Conservation (phyloP, 495 filamentous ascomycete genomes). For the Aspergillus nidulans region DNA sequence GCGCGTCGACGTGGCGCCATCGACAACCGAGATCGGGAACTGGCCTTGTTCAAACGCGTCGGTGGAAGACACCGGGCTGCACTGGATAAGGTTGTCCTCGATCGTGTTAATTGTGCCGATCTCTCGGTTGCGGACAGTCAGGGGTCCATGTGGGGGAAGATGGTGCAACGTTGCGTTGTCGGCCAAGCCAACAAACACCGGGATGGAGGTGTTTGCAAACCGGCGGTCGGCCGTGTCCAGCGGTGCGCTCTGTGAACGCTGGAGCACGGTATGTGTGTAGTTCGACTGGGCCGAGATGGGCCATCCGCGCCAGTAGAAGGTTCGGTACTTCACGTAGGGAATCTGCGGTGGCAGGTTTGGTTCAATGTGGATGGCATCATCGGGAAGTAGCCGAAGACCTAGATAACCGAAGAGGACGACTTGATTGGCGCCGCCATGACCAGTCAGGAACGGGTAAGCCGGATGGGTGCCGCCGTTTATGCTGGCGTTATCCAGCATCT, state of each 20-base stretch:
- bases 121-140: slow-evolving; percentile 58
- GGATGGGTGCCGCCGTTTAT: slow-evolving; percentile 65
- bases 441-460: slow-evolving; percentile 64
- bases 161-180: slow-evolving; percentile 37
- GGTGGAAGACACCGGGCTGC: slow-evolving; percentile 48
- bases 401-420: slow-evolving; percentile 59
- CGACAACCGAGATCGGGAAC: slow-evolving; percentile 66
- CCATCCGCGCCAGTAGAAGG: slow-evolving; percentile 66
- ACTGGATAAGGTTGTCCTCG: slow-evolving; percentile 63
- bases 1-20: slow-evolving; percentile 64
- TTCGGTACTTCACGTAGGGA: slow-evolving; percentile 56
- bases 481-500: slow-evolving; percentile 60
- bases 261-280: slow-evolving; percentile 60
- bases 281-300: slow-evolving; percentile 60
- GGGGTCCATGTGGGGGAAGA: slow-evolving; percentile 45
- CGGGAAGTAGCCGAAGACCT: slow-evolving; percentile 51
- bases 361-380: slow-evolving; percentile 50
- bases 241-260: slow-evolving; percentile 35
- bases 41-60: slow-evolving; percentile 58
- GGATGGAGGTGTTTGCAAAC: slow-evolving; percentile 48
- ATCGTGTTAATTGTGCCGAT: slow-evolving; percentile 44
- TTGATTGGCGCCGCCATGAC: slow-evolving; percentile 60
- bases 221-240: slow-evolving; percentile 40
- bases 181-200: slow-evolving; percentile 43
- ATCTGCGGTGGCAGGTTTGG: slow-evolving; percentile 61